Evolutionary conservation across 2,329 filamentous ascomycete genomes (phyloP), one percentile per base, ranked within the genome.

Genomic region (Curvularia verruculosa): DNA sequence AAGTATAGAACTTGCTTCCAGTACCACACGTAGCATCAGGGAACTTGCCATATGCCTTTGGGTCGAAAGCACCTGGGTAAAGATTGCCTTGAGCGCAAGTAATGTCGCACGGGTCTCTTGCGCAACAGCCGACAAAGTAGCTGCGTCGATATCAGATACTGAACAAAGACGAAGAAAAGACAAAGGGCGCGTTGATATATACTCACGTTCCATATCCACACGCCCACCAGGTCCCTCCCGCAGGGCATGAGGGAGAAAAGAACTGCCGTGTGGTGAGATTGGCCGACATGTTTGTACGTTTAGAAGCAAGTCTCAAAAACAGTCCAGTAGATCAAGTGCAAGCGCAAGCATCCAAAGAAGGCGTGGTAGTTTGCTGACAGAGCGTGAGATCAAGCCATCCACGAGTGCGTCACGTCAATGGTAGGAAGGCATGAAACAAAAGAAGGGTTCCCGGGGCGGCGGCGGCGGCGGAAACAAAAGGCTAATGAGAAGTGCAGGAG

Each of bases 121-220:
- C 64, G 55, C 77, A 79, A 60, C 77, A 78, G 3, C 76, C 76
- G 7, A 77, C 65, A 53, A 78, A 79, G 28, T 59, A 63, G 26
- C 59, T 64, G 6, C 19, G 1, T 21, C 9, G 10, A n/a, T 2
- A n/a, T 56, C 34, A 60, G 57, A 9, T 12, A 10, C 19, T 23
- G 31, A 12, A 45, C 3, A 26, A 21, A n/a, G 23, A 29, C 29
- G 28, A 34, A 31, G 12, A 19, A 21, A 15, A 15, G n/a, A 26
- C 12, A 9, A 28, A n/a, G 1, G 10, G 12, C 19, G 21, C 12
- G 8, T 24, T n/a, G n/a, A n/a, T n/a, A 26, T 13, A 4, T 3
- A 54, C 59, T 55, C 36, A 60, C 45, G 70, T 61, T 8, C 60
- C 55, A 5, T 62, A 63, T 18, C 66, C 58, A 52, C 76, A 79